Evolutionary conservation across 2,329 filamentous ascomycete species (phyloP), one percentile per base, ranked within the genome.

Genomic region (Neodidymelliopsis sp.): DNA sequence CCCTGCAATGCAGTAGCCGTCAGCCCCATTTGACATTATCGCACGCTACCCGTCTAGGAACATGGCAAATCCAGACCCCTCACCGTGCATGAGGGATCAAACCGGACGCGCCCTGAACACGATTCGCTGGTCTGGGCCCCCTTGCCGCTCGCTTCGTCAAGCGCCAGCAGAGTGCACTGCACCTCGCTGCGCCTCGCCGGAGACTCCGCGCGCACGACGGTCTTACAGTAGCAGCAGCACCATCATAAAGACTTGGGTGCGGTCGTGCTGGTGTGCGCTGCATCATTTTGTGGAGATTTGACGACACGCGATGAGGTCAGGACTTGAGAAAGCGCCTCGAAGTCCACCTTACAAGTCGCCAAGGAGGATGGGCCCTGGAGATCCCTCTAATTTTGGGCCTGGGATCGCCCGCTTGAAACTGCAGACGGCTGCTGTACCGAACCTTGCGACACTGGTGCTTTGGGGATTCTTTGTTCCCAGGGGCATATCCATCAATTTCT

Each of bases 1-100:
- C 15, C 25, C 23, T n/a, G 23, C 7, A 6, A 20, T 30, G 40
- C 47, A 43, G 28, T 23, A 38, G 28, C 33, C 34, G 29, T 44
- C 33, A 44, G 47, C 39, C 40, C 39, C 47, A 35, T n/a, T 36
- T 50, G 23, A 33, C 22, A 20, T 43, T 34, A 34, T 43, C 33
- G 38, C 46, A 43, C 39, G 35, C 47, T 50, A 44, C 22, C 7
- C 19, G 19, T 12, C 10, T n/a, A 9, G 31, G 23, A 12, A 12
- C 27, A 15, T 16, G n/a, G 22, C 16, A 31, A 19, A 30, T 42
- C 47, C 47, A 50, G 47, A 38, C 39, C 28, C 23, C 39, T 18
- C 16, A 38, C 23, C 16, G 18, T 43, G 46, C 46, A 38, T 40
- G 30, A 27, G 38, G 33, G 16, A 13, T 23, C 31, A 34, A 20